Base-by-base conservation (phyloP, 768 basidiomycete species). In the Hemileccinum rubropunctum region DNA sequence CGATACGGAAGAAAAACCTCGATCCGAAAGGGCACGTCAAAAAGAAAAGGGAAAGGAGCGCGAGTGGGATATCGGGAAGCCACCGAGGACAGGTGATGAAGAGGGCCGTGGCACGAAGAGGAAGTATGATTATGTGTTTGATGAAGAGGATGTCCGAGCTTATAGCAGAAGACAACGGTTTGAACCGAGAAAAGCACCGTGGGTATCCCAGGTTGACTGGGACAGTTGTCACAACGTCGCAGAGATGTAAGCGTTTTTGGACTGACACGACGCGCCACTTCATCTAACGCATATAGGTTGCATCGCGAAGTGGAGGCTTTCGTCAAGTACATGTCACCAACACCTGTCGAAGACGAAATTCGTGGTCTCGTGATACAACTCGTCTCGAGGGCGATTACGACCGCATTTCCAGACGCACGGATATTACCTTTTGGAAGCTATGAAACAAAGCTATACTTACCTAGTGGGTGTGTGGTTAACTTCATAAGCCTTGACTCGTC, bases 381-480 rank as follows among this genome's bases (percentile, higher is more conserved):
- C 32, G 88, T 98, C 49, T 76, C 83, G 0, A 74, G 75, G 15
- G 82, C 84, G 2, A 76, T 98, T 41, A 71, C 71, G 6, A 59
- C 68, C n/a, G 64, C 73, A 10, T 97, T 91, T 71, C 80, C 84
- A 0, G 91, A 95, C 59, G 92, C 93, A 9, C 71, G 76, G 30
- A 85, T 98, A 3, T 71, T 80, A 50, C 88, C 94, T 1, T 99
- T 98, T 66, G 97, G 97, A 18, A 92, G 88, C 63, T 95, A 85
- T 66, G 84, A 89, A 63, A 98, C 95, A 6, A 91, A 92, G 61
- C 73, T 98, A 13, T 99, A 98, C 66, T 78, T 98, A 18, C 95
- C 97, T 4, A 73, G 81, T 45, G 95, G 95, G 95, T 97, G 67
- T 62, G 88, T 71, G 27, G 42, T 32, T 17, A 37, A 30, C 42